These are phyloP conservation scores for Ophiostoma sp. DNA, from an alignment of 2,329 filamentous ascomycete genomes.

Conservation along the genomic window DNA sequence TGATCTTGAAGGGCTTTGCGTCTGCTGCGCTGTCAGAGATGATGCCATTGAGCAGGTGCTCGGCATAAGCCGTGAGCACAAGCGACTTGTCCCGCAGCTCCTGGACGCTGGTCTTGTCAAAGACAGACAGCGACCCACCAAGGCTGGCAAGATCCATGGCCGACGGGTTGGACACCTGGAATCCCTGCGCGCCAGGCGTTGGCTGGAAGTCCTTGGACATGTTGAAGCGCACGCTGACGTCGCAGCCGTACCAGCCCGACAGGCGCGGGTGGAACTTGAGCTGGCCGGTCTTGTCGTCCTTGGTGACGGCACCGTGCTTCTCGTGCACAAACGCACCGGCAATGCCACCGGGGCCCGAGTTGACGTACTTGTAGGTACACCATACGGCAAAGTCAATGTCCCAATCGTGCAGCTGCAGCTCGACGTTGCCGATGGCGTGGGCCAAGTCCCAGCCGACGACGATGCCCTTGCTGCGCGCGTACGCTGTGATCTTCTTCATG, in stretches of 20 bases:
- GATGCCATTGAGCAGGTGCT: constrained; percentile 55
- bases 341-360: constrained; percentile 76
- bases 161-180: constrained; percentile 78
- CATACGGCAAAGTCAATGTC: constrained; percentile 85
- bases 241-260: constrained; percentile 81
- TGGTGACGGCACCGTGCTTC: constrained; percentile 56
- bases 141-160: constrained; percentile 74
- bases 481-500: constrained; percentile 69
- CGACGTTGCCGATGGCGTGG: constrained; percentile 70
- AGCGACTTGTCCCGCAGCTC: constrained; percentile 66
- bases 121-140: constrained; percentile 66
- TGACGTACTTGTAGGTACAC: constrained; percentile 95
- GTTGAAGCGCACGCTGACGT: constrained; percentile 69
- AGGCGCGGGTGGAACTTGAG: constrained; percentile 59
- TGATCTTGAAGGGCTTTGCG: constrained; percentile 48
- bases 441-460: constrained; percentile 60
- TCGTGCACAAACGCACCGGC: constrained; percentile 78
- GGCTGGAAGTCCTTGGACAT: constrained; percentile 81
- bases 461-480: constrained; percentile 56
- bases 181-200: constrained; percentile 71
- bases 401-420: constrained; percentile 77
- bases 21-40: constrained; percentile 30
- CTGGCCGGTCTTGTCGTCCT: constrained; percentile 30
- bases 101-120: constrained; percentile 64
- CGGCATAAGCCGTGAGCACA: constrained; percentile 69